phyloP scores from a whole-genome alignment of 495 filamentous ascomycete genomes.

The Evernia prunastri region DNA sequence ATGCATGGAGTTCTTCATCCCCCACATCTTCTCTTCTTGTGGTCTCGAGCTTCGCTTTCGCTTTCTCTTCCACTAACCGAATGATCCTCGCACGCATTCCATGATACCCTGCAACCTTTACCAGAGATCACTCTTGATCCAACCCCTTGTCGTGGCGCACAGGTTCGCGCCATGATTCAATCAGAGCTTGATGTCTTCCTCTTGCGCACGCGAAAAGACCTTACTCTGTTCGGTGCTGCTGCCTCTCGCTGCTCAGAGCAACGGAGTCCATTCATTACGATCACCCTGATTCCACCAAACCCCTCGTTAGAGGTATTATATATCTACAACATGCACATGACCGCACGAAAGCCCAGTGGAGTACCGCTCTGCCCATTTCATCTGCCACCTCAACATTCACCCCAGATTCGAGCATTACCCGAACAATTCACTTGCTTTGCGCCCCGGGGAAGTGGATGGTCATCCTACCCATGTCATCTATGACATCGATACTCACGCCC shows the following conservation, averaged over 20 bases:
- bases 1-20: neutral
- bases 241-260: neutral
- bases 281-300: neutral
- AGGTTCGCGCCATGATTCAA: neutral
- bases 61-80: neutral
- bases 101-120: neutral
- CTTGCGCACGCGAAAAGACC: neutral
- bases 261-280: neutral
- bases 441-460: neutral
- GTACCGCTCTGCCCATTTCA: neutral
- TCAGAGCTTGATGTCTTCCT: neutral
- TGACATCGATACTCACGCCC: neutral
- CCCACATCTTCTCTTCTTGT: conserved; percentile 11
- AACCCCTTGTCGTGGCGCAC: neutral
- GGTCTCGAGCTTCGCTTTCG: neutral
- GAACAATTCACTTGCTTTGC: neutral
- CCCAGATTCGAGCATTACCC: neutral
- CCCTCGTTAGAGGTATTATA: neutral
- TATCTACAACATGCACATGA: neutral
- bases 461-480: neutral
- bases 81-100: neutral
- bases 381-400: neutral
- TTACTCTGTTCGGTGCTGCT: neutral
- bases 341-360: neutral
- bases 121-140: neutral